Percentiles rank a stretch among this genome's conserved stretches.
Evolutionary conservation across 148 eudicot species (phyloP).

Genomic region (Dysphania ambrosioides): DNA sequence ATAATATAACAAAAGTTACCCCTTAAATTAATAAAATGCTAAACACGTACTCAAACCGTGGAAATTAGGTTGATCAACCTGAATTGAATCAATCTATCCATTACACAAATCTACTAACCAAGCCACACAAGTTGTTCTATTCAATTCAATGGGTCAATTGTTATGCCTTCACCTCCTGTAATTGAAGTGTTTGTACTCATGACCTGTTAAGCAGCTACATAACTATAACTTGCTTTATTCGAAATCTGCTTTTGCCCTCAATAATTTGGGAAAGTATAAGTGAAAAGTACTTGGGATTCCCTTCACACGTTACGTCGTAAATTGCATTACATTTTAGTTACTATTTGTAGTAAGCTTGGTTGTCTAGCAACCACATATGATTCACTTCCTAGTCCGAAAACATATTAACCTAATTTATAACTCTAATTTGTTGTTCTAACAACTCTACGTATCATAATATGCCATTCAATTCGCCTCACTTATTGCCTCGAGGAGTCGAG

Average conservation of each 20-base stretch:
- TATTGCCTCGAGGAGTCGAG: neutral
- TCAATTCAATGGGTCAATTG: too few relatives aligned
- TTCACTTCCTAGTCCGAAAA: conserved; percentile 1
- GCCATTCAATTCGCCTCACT: neutral
- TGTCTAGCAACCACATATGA: conserved; percentile 5
- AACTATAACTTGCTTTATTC: neutral
- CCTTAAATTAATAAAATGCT: too few relatives aligned
- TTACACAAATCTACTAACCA: too few relatives aligned
- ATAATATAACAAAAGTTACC: too few relatives aligned
- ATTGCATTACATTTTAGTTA: neutral
- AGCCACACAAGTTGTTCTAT: too few relatives aligned
- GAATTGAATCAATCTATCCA: too few relatives aligned
- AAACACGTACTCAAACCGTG: too few relatives aligned
- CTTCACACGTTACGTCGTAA: neutral
- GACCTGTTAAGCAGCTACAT: too few relatives aligned
- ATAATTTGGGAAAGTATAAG: neutral
- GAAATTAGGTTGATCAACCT: too few relatives aligned
- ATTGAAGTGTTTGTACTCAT: too few relatives aligned
- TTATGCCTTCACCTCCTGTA: too few relatives aligned
- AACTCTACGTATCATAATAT: neutral
- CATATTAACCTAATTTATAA: neutral
- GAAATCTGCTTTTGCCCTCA: neutral
- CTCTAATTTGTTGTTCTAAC: neutral
- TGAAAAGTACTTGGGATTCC: neutral
- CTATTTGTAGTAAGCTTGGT: conserved; percentile 1